Evolutionary conservation across 2,329 filamentous ascomycete species (phyloP).

Genomic region (Aspergillus costaricaensis): DNA sequence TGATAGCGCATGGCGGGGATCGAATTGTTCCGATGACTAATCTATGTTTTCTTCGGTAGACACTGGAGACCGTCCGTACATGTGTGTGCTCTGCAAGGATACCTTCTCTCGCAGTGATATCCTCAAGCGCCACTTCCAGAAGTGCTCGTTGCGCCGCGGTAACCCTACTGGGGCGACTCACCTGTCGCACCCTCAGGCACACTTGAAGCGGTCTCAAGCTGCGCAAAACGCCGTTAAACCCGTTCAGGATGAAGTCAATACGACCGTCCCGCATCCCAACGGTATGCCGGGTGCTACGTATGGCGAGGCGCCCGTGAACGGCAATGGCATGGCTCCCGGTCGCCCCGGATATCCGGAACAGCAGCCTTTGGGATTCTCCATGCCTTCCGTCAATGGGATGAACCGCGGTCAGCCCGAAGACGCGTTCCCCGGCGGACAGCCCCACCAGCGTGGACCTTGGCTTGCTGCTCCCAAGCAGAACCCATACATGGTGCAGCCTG

Average conservation of each 20-base stretch:
- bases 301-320: constrained; percentile 47
- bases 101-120: constrained; percentile 98
- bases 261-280: constrained; percentile 46
- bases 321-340: constrained; percentile 41
- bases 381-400: constrained; percentile 46
- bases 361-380: constrained; percentile 46
- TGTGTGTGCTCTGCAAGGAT: constrained; percentile 96
- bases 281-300: constrained; percentile 46
- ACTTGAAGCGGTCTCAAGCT: constrained; percentile 71
- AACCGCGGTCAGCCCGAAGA: constrained; percentile 42
- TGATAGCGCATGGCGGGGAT: background rate
- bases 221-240: constrained; percentile 45
- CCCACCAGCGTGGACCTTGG: constrained; percentile 44
- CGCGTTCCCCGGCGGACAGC: constrained; percentile 38
- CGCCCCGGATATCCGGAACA: constrained; percentile 45
- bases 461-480: constrained; percentile 49
- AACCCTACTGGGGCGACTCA: constrained; percentile 95
- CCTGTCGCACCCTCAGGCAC: constrained; percentile 86
- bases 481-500: constrained; percentile 46
- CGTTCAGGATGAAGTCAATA: constrained; percentile 50
- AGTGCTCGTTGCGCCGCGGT: constrained; percentile 93
- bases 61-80: constrained; percentile 96
- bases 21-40: constrained; percentile 11
- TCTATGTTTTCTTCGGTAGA: constrained; percentile 57
- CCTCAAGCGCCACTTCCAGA: constrained; percentile 97